Percentiles rank a stretch among this genome's conserved stretches.
Conservation (phyloP, 2,329 filamentous ascomycete genomes). For the Pseudogymnoascus sp. region DNA sequence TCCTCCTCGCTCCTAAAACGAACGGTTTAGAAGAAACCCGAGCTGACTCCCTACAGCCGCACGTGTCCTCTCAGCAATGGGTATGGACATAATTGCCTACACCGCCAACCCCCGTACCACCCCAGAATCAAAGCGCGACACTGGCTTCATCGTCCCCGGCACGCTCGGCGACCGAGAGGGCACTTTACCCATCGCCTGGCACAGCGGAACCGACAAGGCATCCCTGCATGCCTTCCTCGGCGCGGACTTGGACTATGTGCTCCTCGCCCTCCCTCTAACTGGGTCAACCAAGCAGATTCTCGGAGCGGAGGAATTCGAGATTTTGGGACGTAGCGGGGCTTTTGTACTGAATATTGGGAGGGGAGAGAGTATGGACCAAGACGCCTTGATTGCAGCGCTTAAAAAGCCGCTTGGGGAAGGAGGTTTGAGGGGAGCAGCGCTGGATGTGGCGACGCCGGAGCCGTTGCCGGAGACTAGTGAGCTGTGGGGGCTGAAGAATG, state of each 20-base stretch:
- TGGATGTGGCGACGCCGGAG: conserved; percentile 64
- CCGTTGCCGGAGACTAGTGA: conserved; percentile 52
- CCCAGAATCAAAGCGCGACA: conserved; percentile 47
- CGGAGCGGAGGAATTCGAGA: conserved; percentile 32
- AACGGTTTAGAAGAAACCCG: background rate
- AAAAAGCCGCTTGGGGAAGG: conserved; percentile 31
- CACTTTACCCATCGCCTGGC: conserved; percentile 31
- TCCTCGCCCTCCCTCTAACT: conserved; percentile 33
- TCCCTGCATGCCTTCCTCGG: conserved; percentile 30
- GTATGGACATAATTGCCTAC: conserved; percentile 58
- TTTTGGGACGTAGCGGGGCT: conserved; percentile 34
- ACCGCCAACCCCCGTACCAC: conserved; percentile 54
- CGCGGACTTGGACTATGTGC: conserved; percentile 31
- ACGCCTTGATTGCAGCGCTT: conserved; percentile 49
- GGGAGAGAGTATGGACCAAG: conserved; percentile 53
- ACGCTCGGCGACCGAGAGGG: conserved; percentile 41
- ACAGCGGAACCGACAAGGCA: conserved; percentile 27
- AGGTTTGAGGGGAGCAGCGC: conserved; percentile 50
- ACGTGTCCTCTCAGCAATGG: conserved; percentile 46
- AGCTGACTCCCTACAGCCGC: conserved; percentile 34
- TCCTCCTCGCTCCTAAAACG: background rate
- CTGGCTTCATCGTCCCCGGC: conserved; percentile 55
- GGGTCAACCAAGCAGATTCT: conserved; percentile 33
- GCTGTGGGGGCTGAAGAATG: conserved; percentile 55
- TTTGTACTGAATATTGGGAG: conserved; percentile 59